A percentile compares a stretch with the other conserved stretches of the same genome.
Conservation (phyloP, 1,139 yeast species). For the Saccharomyces pastorianus region DNA sequence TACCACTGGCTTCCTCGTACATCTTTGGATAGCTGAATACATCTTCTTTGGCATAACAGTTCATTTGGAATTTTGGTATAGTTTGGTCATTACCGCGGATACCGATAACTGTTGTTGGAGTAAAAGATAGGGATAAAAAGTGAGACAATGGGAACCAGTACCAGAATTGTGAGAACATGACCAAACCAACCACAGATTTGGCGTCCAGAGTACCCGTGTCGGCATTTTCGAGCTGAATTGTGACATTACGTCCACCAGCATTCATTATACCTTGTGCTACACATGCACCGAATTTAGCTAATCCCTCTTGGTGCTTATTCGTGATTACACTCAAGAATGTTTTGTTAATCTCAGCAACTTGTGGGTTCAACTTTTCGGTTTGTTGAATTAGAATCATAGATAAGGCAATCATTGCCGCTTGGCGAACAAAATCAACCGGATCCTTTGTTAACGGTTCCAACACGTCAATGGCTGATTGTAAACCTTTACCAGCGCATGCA, state of each 20-base stretch:
- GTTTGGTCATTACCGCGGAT: constrained; percentile 70
- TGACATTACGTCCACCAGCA: constrained; percentile 97
- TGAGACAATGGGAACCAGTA: constrained; percentile 98
- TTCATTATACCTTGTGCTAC: constrained; percentile 95
- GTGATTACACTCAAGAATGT: constrained; percentile 66
- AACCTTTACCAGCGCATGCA: constrained; percentile 91
- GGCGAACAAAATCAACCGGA: constrained; percentile 94
- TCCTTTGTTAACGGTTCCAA: constrained; percentile 89
- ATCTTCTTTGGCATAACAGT: constrained; percentile 74
- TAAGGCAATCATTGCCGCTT: constrained; percentile 90
- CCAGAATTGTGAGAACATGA: constrained; percentile 91
- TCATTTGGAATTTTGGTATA: constrained; percentile 75
- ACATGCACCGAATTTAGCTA: constrained; percentile 97
- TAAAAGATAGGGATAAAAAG: constrained; percentile 81
- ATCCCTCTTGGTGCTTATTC: constrained; percentile 90
- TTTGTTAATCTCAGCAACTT: constrained; percentile 69
- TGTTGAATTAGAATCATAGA: constrained; percentile 92
- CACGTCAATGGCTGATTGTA: constrained; percentile 82
- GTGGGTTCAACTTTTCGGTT: constrained; percentile 76
- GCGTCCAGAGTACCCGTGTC: constrained; percentile 89
- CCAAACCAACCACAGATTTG: constrained; percentile 86
- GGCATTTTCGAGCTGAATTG: constrained; percentile 81
- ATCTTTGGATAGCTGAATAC: constrained; percentile 87
- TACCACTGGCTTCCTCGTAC: constrained; percentile 68
- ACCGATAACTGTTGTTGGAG: constrained; percentile 88